Evolutionary conservation across 2,329 filamentous ascomycete genomes (phyloP).

Genomic region (Ceratocystis ficicola): DNA sequence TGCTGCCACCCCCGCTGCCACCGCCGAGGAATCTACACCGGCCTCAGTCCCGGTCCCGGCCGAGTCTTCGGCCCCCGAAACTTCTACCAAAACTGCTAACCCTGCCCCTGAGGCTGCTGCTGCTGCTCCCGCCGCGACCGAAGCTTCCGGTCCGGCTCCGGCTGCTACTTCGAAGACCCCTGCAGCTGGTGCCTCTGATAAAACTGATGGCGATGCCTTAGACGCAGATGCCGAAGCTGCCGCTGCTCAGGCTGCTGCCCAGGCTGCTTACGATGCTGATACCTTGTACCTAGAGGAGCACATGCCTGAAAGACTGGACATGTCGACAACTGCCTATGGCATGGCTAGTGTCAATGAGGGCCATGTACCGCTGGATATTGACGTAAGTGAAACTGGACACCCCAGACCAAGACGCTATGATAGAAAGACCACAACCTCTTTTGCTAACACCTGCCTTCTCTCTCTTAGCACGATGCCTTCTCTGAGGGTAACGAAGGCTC

Average conservation of each 20-base stretch:
- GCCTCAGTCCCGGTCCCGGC: background rate
- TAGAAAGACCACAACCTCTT: background rate
- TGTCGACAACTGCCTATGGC: conserved; percentile 21
- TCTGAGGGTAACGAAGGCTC: conserved; percentile 15
- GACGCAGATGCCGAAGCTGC: background rate
- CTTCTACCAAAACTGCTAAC: background rate
- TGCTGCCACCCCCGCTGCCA: background rate
- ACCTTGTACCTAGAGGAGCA: conserved; percentile 21
- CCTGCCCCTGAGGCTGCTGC: background rate
- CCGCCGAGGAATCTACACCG: background rate
- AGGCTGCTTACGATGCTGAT: conserved; percentile 19
- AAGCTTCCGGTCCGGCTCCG: background rate
- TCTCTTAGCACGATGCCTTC: conserved; percentile 16
- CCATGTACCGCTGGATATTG: conserved; percentile 19
- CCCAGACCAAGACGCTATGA: background rate
- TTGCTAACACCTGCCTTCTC: background rate
- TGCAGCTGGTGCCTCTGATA: too few relatives aligned
- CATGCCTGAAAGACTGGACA: conserved; percentile 20
- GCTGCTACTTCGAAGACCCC: background rate
- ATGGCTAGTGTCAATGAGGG: conserved; percentile 16
- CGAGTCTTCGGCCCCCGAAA: background rate
- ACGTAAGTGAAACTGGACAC: conserved; percentile 13
- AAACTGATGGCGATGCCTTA: background rate
- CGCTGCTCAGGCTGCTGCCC: background rate
- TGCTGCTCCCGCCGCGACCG: background rate